Percentiles rank a stretch among this genome's conserved stretches.
phyloP scores from a whole-genome alignment of 768 basidiomycete genomes.

The Serpula lacrymans region DNA sequence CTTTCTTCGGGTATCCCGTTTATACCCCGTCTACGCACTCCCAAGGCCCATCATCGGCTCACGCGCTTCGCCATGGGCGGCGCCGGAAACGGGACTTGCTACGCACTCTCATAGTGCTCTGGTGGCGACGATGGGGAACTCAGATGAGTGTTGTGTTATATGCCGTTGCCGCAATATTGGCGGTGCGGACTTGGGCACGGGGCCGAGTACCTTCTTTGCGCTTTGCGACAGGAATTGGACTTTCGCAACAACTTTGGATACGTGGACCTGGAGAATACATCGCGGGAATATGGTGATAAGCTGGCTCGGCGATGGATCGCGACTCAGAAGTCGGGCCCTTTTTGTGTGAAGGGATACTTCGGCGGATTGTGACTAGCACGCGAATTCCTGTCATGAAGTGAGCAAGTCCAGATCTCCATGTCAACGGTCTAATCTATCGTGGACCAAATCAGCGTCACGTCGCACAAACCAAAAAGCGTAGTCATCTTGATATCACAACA shows the following conservation, averaged over 20 bases:
- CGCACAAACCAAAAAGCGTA: too few species aligned
- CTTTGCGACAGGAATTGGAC: not conserved
- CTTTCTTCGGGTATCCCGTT: conserved; percentile 73
- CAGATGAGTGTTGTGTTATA: conserved; percentile 35
- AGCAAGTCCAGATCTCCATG: too few species aligned
- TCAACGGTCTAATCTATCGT: too few species aligned
- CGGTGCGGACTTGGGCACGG: conserved; percentile 21
- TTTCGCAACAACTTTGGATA: conserved; percentile 1
- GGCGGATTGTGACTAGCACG: too few species aligned
- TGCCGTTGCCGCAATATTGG: conserved; percentile 26
- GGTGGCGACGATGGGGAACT: conserved; percentile 64
- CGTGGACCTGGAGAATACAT: not conserved
- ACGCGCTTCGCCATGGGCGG: conserved; percentile 55
- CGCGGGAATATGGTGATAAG: not conserved
- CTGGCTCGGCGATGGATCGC: too few species aligned
- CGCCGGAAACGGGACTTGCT: conserved; percentile 66
- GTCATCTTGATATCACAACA: too few species aligned
- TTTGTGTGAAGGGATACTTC: too few species aligned
- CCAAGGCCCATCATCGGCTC: conserved; percentile 27
- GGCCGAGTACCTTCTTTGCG: not conserved
- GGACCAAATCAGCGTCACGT: too few species aligned
- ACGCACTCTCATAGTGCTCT: conserved; percentile 57
- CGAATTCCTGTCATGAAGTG: too few species aligned
- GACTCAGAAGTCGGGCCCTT: too few species aligned
- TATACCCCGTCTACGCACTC: conserved; percentile 26